Evolutionary conservation across 2,329 filamentous ascomycete species (phyloP).

Genomic region (Ceratocystis harringtonii): DNA sequence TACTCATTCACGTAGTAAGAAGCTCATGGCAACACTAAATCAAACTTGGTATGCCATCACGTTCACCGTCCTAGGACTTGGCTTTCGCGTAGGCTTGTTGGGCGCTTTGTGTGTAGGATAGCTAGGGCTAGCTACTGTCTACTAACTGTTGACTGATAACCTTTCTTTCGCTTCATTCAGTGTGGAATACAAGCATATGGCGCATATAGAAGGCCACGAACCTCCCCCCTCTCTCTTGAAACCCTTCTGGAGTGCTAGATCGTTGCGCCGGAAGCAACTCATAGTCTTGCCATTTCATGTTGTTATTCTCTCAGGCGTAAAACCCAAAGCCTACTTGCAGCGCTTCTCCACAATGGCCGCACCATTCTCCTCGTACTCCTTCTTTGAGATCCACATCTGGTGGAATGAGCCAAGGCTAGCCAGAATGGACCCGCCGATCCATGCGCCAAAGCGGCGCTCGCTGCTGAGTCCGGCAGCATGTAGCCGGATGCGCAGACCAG

Average conservation of each 20-base stretch:
- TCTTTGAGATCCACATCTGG: constrained; percentile 97
- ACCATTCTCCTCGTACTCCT: constrained; percentile 96
- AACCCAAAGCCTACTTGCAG: constrained; percentile 51
- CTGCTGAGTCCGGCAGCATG: constrained; percentile 73
- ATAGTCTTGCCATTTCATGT: too few species aligned
- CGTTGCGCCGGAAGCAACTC: too few species aligned
- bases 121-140: too few species aligned
- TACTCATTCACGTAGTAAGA: not conserved
- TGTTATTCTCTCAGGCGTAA: too few species aligned
- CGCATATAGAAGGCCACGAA: too few species aligned
- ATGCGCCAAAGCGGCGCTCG: constrained; percentile 82
- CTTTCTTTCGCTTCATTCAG: too few species aligned
- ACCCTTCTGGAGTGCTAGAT: too few species aligned
- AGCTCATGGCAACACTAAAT: not conserved
- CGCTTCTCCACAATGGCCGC: constrained; percentile 83
- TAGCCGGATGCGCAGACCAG: constrained; percentile 73
- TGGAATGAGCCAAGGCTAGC: constrained; percentile 94
- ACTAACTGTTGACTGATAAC: too few species aligned
- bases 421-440: constrained; percentile 93
- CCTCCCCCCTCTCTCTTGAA: too few species aligned
- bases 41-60: constrained; percentile 10
- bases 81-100: too few species aligned
- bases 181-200: too few species aligned
- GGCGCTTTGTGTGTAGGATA: not conserved
- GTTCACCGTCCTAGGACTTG: not conserved